Percentiles rank a stretch among this genome's conserved stretches.
Evolutionary conservation across 306 rosid genomes (phyloP).

Genomic region (barrel medic (Medicago truncatula)): MtrunA17r5.0-ANR NC_053045.1:32640501-32641000

Average conservation of each 20-base stretch:
- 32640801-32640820: slow-evolving; percentile 57
- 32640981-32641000: background rate
- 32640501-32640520: too few species aligned
- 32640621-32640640: slow-evolving; percentile 71
- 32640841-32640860: slow-evolving; percentile 58
- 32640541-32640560: too few species aligned
- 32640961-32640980: background rate
- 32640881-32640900: slow-evolving; percentile 59
- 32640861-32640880: slow-evolving; percentile 67
- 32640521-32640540: too few species aligned
- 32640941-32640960: background rate
- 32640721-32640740: slow-evolving; percentile 56
- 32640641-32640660: slow-evolving; percentile 71
- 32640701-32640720: slow-evolving; percentile 71
- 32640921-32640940: slow-evolving; percentile 46
- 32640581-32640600: background rate
- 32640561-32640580: too few species aligned
- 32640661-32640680: slow-evolving; percentile 73
- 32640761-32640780: slow-evolving; percentile 9
- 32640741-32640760: slow-evolving; percentile 54
- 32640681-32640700: slow-evolving; percentile 89
- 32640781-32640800: slow-evolving; percentile 56
- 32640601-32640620: slow-evolving; percentile 46
- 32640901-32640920: slow-evolving; percentile 95
- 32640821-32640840: slow-evolving; percentile 59